Evolutionary conservation across 495 filamentous ascomycete genomes (phyloP), one percentile per base, ranked within the genome.

Genomic region (Penicillium canariense): DNA sequence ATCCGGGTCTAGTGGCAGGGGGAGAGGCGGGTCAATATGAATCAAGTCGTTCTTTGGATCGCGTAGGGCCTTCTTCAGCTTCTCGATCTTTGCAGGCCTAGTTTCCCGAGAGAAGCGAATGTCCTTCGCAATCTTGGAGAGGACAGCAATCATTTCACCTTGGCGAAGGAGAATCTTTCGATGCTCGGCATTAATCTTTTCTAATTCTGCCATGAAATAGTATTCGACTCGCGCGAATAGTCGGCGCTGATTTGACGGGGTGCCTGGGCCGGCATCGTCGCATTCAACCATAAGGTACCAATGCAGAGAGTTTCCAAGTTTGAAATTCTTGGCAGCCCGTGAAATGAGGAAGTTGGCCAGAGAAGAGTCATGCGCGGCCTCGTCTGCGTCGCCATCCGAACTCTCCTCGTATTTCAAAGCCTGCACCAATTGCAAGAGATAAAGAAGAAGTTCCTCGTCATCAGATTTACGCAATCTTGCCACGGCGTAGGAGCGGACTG

Each of bases 251-350:
- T 84, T 83, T 17, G 81, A 79, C 2, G 81, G 69, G 52, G 90
- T 89, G 10, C 86, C 84, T 6, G 82, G 81, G 48, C 83, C 87
- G 48, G 84, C 81, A 61, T 97, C 91, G 63, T 96, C 93, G 32
- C 86, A 90, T 68, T 99, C 95, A 3, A 97, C 95, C 84, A 96
- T 96, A 1, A 99, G 77, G 67, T 97, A 99, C 94, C 94, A 99
- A 69, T 95, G 90, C 42, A 99, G 82, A 66, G 90, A 96, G 65
- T 94, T 99, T 5, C 92, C 94, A 1, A 99, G 81, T 50, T 88
- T 87, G 60, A 95, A 85, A 60, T 93, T 96, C 48, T 86, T 81
- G 12, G 87, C 84, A 8, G 95, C 93, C 30, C 95, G 80, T 0
- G 83, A 81, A 47, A 99, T 92, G 10, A 99, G 79, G 68, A 99